Evolutionary conservation across 2,329 filamentous ascomycete genomes (phyloP), one percentile per base, ranked within the genome.

Genomic region (Pseudogymnoascus sp.): DNA sequence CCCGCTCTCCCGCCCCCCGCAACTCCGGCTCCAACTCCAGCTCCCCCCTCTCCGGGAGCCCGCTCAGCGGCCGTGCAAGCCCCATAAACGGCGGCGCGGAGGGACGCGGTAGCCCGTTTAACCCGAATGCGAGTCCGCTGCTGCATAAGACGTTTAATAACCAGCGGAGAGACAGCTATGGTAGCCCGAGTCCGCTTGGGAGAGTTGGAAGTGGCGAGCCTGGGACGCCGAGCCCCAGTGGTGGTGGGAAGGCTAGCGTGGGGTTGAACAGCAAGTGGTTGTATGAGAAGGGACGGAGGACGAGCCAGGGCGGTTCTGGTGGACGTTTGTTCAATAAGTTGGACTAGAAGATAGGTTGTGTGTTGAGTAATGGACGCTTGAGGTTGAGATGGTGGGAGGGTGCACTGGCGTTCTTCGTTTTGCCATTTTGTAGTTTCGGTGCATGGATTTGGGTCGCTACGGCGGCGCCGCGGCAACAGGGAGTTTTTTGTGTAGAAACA

Each of bases 241-340:
- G 79, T 5, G 80, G 82, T 37, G 91, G 88, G 76, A 82, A 85
- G 62, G 86, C 87, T 42, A 92, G 85, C 67, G 85, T 95, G 60
- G 86, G 86, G 0, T 72, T 97, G 71, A 97, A 93, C 75, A 96
- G 86, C 77, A 96, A 94, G 77, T 97, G 93, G 93, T 75, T 97
- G 64, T 97, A 96, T 72, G 91, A 97, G 74, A 90, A 87, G 75
- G 88, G 89, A 69, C 78, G 86, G 72, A 73, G 85, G 58, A 71
- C 70, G 42, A 72, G 68, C 60, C 70, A 69, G 12, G 70, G 71
- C 10, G 71, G 64, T 36, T 37, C 68, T 48, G 48, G 48, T 5
- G 48, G 48, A 5, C 64, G 66, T 29, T 60, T 70, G 45, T 72
- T 69, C 61, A 59, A 55, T 55, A 55, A 55, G 48, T 55, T 55